Evolutionary conservation across 164 flowering plant species (phyloP).

Genomic region (Euptelea pleiosperma): DNA sequence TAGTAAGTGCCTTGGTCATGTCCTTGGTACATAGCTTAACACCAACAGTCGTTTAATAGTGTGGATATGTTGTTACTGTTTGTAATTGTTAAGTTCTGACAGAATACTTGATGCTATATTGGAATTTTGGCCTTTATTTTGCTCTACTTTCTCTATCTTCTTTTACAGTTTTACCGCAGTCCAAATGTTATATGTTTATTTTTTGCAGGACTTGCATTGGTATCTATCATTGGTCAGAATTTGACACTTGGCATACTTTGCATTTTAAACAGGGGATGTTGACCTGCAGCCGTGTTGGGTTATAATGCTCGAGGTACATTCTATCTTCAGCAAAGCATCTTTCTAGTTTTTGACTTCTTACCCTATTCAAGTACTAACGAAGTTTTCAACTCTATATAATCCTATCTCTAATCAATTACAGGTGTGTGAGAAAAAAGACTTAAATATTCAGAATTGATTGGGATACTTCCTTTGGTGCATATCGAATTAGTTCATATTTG

Average conservation of each 20-base stretch:
- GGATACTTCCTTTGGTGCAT: too few relatives aligned
- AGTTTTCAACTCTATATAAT: too few relatives aligned
- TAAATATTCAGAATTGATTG: background rate
- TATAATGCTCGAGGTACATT: conserved; percentile 92
- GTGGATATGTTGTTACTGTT: too few relatives aligned
- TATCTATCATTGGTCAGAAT: conserved; percentile 11
- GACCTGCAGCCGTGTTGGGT: conserved; percentile 94
- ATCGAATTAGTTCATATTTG: too few relatives aligned
- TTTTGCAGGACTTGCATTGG: background rate
- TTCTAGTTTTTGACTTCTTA: conserved; percentile 1
- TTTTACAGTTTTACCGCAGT: background rate
- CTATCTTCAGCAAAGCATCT: background rate
- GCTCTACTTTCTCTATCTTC: background rate
- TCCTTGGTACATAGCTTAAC: too few relatives aligned
- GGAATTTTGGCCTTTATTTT: background rate
- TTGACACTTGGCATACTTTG: conserved; percentile 12
- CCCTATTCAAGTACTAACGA: background rate
- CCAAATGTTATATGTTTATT: background rate
- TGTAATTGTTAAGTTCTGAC: background rate
- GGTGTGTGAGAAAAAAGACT: background rate
- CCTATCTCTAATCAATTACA: background rate
- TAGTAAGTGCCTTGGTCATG: too few relatives aligned
- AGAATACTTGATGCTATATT: background rate
- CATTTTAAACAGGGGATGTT: conserved; percentile 46
- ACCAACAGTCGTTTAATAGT: too few relatives aligned